These are phyloP conservation scores for Pleurotus djamor DNA, from an alignment of 768 basidiomycete genomes.

Conservation along the genomic window DNA sequence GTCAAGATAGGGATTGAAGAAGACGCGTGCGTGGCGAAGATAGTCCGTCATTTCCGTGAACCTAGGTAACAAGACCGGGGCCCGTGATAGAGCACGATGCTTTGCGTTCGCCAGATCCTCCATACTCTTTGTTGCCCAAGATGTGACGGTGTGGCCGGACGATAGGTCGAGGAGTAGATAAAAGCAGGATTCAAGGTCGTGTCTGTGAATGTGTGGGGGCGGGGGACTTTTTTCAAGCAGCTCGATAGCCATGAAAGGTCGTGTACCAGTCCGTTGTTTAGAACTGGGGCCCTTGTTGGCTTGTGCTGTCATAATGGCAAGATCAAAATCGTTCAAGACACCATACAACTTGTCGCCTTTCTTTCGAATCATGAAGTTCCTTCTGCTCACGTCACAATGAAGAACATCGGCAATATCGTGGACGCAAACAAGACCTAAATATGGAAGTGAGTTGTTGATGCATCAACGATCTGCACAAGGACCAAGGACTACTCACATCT, in stretches of 20 bases:
- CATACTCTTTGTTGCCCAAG: neutral
- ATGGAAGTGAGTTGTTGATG: neutral
- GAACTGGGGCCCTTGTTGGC: neutral
- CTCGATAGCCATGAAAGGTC: neutral
- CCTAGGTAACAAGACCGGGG: too few species aligned
- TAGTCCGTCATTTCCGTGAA: too few species aligned
- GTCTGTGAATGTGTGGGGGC: neutral
- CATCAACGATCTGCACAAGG: neutral
- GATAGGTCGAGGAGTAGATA: neutral
- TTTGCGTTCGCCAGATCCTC: too few species aligned
- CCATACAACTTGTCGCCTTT: neutral
- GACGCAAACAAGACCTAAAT: neutral
- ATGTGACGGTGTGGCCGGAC: neutral
- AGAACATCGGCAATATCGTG: neutral
- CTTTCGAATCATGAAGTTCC: neutral
- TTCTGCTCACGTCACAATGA: slow-evolving; percentile 2
- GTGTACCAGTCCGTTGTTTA: neutral
- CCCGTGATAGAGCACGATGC: too few species aligned
- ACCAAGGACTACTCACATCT: neutral
- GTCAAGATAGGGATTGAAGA: too few species aligned
- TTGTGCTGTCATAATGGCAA: neutral
- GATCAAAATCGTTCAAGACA: slow-evolving; percentile 1
- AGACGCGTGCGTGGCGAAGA: too few species aligned
- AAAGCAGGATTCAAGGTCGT: slow-evolving; percentile 3
- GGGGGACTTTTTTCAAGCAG: neutral